Percentiles rank a stretch among this genome's conserved stretches.
Conservation (phyloP, 139 green algal genomes). For the Closterium sp. region DNA sequence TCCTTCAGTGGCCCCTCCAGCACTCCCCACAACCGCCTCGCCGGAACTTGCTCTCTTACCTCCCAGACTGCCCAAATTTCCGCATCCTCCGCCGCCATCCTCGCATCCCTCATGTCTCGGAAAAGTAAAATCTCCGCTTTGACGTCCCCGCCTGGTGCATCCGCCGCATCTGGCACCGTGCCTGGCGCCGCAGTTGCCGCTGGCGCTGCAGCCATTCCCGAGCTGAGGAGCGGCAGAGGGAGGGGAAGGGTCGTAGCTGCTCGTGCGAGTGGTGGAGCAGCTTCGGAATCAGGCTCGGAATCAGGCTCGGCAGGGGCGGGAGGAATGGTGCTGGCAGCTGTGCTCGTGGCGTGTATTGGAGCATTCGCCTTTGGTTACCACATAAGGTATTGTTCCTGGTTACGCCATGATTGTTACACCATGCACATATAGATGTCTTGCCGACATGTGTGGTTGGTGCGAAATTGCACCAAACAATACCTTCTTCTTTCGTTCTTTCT, state of each 20-base stretch:
- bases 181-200: background rate
- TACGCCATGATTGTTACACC: background rate
- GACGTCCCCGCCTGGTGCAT: background rate
- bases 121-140: background rate
- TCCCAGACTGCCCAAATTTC: background rate
- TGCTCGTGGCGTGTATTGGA: background rate
- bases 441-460: slow-evolving; percentile 4
- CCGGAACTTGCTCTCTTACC: background rate
- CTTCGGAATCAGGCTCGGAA: background rate
- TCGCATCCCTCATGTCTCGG: background rate
- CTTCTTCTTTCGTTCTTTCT: slow-evolving; percentile 5
- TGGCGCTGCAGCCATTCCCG: background rate
- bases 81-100: background rate
- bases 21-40: background rate
- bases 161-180: background rate
- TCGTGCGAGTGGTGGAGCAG: background rate
- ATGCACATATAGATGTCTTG: background rate
- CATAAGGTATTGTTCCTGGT: background rate
- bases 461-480: background rate
- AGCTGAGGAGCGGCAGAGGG: background rate
- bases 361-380: background rate
- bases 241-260: background rate
- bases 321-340: background rate
- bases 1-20: background rate
- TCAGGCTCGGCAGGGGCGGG: background rate